These are phyloP conservation scores for Fusarium sp. DNA, from an alignment of 2,329 filamentous ascomycete genomes.

Conservation along the genomic window DNA sequence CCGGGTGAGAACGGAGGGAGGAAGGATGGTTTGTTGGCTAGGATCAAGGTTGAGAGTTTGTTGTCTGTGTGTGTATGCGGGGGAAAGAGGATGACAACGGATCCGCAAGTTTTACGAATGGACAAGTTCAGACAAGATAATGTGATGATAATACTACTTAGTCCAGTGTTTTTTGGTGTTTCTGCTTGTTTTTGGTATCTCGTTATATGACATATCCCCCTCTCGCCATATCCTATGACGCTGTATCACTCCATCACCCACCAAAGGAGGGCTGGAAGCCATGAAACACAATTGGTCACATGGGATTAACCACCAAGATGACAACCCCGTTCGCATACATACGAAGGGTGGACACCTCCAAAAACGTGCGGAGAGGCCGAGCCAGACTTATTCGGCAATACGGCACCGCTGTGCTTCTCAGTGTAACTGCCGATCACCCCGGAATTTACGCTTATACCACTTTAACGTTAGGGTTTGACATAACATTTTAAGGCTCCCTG, in stretches of 20 bases:
- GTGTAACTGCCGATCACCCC: constrained; percentile 25
- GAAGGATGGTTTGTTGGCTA: not conserved
- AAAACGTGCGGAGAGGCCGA: constrained; percentile 34
- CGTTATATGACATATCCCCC: not conserved
- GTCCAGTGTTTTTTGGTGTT: not conserved
- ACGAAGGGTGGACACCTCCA: constrained; percentile 2
- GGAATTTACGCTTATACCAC: constrained; percentile 24
- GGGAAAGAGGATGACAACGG: not conserved
- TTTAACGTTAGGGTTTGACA: constrained; percentile 21
- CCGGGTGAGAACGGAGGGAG: constrained; percentile 23
- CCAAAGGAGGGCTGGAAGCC: not conserved
- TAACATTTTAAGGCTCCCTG: constrained; percentile 13
- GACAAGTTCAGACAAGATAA: not conserved
- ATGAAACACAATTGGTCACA: constrained; percentile 12
- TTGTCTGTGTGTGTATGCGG: constrained; percentile 6
- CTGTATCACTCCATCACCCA: not conserved
- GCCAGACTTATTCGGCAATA: constrained; percentile 27
- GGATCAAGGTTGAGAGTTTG: not conserved
- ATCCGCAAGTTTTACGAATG: constrained; percentile 11
- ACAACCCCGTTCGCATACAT: not conserved
- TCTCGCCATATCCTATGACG: constrained; percentile 3
- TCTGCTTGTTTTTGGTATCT: not conserved
- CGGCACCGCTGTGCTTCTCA: constrained; percentile 26
- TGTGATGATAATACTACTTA: not conserved
- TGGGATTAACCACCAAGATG: not conserved